A percentile compares a stretch with the other conserved stretches of the same genome.
Conservation (phyloP, 1,284 basidiomycete species). For the Peniophora sp. region DNA sequence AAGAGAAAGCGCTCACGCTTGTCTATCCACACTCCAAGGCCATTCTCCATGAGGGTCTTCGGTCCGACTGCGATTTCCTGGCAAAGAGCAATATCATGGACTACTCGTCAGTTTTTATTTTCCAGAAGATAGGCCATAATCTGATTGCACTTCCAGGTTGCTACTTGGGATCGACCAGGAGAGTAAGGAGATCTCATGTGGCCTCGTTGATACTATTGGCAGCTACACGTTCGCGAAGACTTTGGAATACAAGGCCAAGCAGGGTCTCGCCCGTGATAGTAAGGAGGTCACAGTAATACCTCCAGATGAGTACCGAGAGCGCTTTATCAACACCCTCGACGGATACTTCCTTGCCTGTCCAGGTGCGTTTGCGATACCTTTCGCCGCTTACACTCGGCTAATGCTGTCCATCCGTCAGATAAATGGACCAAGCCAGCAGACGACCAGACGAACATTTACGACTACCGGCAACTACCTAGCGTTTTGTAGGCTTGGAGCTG, state of each 20-base stretch:
- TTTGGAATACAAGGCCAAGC: conserved; percentile 71
- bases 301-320: conserved; percentile 62
- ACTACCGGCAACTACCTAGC: conserved; percentile 20
- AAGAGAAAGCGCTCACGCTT: conserved; percentile 54
- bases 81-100: conserved; percentile 76
- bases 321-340: conserved; percentile 60
- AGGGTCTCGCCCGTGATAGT: conserved; percentile 46
- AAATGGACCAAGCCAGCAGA: conserved; percentile 30
- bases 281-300: conserved; percentile 70
- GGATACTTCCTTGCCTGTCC: conserved; percentile 67
- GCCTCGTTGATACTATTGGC: conserved; percentile 75
- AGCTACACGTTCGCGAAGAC: conserved; percentile 75
- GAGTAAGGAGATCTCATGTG: conserved; percentile 59
- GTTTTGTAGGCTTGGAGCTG: conserved; percentile 17
- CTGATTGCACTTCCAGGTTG: conserved; percentile 29
- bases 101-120: conserved; percentile 48
- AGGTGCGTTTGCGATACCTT: conserved; percentile 29
- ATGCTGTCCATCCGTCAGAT: conserved; percentile 14
- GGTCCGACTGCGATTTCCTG: conserved; percentile 63
- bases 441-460: conserved; percentile 18
- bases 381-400: background rate
- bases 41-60: conserved; percentile 60
- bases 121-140: background rate
- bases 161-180: conserved; percentile 61
- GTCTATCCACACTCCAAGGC: conserved; percentile 65